Conservation (phyloP, 352 stramenopile genomes). For the Globisporangium irregulare region DNA sequence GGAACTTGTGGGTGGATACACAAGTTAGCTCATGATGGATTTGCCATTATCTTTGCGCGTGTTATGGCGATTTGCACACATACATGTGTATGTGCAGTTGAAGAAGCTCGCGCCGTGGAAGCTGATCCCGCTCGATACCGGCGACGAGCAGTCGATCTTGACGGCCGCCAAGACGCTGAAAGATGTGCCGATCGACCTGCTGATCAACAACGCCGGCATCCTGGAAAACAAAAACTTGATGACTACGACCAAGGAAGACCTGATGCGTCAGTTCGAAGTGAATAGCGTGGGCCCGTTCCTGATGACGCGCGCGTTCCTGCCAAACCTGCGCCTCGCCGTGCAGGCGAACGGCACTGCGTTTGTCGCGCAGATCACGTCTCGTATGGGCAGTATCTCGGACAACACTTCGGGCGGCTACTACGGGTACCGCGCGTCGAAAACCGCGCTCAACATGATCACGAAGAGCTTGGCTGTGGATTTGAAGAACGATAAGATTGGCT, state of each 20-base stretch:
- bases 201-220: constrained; percentile 79
- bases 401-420: constrained; percentile 62
- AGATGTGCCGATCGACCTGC: constrained; percentile 44
- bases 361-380: constrained; percentile 57
- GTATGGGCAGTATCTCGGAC: constrained; percentile 58
- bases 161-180: constrained; percentile 34
- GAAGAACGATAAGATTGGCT: constrained; percentile 48
- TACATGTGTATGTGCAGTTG: constrained; percentile 12
- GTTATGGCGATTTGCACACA: neutral
- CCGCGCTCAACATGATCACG: constrained; percentile 75
- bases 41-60: neutral
- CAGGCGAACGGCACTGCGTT: constrained; percentile 32
- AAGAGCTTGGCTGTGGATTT: constrained; percentile 57
- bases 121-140: constrained; percentile 48
- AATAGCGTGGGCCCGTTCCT: constrained; percentile 72
- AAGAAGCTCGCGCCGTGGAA: constrained; percentile 39
- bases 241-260: constrained; percentile 44
- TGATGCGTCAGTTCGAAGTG: constrained; percentile 70
- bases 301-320: constrained; percentile 52
- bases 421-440: constrained; percentile 78
- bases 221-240: constrained; percentile 22
- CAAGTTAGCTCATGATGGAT: neutral
- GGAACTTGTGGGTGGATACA: neutral
- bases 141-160: constrained; percentile 52
- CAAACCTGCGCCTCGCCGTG: constrained; percentile 46